Conservation (phyloP, 768 basidiomycete genomes). For the Amanita inopinata region DNA sequence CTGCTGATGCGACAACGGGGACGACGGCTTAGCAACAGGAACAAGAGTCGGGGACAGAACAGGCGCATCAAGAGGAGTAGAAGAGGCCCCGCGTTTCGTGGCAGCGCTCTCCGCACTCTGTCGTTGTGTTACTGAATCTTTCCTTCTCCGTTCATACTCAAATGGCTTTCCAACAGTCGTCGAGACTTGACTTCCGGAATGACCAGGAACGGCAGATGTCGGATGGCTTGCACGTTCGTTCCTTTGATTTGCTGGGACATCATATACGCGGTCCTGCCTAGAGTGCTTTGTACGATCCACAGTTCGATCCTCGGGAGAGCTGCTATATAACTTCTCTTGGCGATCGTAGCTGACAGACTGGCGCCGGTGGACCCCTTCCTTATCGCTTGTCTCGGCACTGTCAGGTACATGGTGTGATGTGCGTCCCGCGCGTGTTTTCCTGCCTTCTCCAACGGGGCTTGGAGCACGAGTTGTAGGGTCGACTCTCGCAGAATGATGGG, state of each 20-base stretch:
- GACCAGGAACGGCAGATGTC: not conserved
- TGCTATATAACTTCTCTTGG: not conserved
- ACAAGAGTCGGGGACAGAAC: slow-evolving; percentile 1
- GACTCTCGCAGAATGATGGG: not conserved
- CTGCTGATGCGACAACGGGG: not conserved
- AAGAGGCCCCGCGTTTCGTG: not conserved
- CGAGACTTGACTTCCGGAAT: not conserved
- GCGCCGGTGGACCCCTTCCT: not conserved
- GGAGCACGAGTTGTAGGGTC: not conserved
- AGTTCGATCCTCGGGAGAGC: slow-evolving; percentile 1
- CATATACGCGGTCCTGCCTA: not conserved
- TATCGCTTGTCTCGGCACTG: not conserved
- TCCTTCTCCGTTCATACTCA: slow-evolving; percentile 7
- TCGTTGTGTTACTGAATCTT: slow-evolving; percentile 10
- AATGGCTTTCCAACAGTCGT: not conserved
- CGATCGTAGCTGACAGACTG: not conserved
- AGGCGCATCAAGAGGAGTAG: not conserved
- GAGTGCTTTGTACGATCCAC: not conserved
- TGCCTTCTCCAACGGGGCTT: not conserved
- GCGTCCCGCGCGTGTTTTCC: not conserved
- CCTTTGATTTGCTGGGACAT: not conserved
- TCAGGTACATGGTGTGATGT: not conserved
- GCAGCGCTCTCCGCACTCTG: not conserved
- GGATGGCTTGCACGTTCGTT: not conserved
- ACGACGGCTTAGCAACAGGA: not conserved